Percentiles rank a stretch among this genome's conserved stretches.
These are phyloP conservation scores for Wickerhamiella australiensis DNA, from an alignment of 805 yeast genomes.

Conservation along the genomic window DNA sequence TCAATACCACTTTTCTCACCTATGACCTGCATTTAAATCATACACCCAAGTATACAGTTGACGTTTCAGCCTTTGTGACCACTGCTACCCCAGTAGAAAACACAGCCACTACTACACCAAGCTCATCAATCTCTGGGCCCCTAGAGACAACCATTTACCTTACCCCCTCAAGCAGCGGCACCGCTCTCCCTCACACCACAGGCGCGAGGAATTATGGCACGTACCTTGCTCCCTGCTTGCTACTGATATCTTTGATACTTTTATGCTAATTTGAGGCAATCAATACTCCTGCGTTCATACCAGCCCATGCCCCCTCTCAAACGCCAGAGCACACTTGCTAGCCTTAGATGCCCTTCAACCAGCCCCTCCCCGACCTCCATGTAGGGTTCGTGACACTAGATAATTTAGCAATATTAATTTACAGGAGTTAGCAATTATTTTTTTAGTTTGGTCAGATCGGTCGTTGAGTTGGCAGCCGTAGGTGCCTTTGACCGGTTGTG, in stretches of 20 bases:
- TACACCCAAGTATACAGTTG: not conserved
- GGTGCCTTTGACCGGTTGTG: conserved; percentile 67
- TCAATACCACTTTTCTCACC: not conserved
- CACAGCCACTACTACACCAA: not conserved
- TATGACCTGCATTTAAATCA: not conserved
- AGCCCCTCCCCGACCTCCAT: too few species aligned
- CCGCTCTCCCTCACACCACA: not conserved
- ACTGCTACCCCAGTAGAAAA: not conserved
- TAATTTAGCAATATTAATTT: not conserved
- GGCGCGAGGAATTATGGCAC: not conserved
- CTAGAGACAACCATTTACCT: not conserved
- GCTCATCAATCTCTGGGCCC: not conserved
- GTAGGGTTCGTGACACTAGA: too few species aligned
- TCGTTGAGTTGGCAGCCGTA: conserved; percentile 25
- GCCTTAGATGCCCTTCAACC: too few species aligned
- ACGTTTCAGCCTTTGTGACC: not conserved
- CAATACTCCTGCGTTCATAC: too few species aligned
- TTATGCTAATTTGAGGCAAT: not conserved
- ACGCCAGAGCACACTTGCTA: too few species aligned
- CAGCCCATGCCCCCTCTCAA: too few species aligned
- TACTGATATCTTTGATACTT: not conserved
- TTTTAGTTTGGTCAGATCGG: not conserved
- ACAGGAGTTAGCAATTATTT: not conserved
- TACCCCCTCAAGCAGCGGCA: not conserved
- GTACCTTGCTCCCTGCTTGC: not conserved